Evolutionary conservation across 1,284 basidiomycete species (phyloP).

Genomic region (Singerocomus inundabilis): DNA sequence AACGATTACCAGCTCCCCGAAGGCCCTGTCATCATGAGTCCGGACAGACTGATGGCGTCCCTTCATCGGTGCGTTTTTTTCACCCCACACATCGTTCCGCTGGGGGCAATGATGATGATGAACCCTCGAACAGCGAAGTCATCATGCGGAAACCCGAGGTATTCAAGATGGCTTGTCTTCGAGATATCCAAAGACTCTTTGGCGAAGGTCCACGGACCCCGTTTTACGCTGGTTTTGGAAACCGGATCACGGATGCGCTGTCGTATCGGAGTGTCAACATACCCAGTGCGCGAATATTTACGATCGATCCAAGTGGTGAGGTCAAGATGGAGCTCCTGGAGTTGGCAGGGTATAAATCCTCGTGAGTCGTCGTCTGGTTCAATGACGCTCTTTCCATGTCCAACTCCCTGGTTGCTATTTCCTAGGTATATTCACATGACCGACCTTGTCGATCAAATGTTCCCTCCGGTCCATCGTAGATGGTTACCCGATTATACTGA

Average conservation of each 20-base stretch:
- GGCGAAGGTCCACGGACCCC: slow-evolving; percentile 70
- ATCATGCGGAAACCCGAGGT: slow-evolving; percentile 98
- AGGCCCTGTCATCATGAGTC: slow-evolving; percentile 99
- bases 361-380: slow-evolving; percentile 48
- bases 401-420: neutral
- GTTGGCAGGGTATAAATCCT: slow-evolving; percentile 94
- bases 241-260: slow-evolving; percentile 96
- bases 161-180: slow-evolving; percentile 99
- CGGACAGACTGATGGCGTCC: slow-evolving; percentile 92
- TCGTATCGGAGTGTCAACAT: slow-evolving; percentile 96
- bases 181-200: slow-evolving; percentile 94
- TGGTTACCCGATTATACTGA: slow-evolving; percentile 92
- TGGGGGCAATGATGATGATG: neutral
- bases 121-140: slow-evolving; percentile 67
- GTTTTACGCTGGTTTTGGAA: slow-evolving; percentile 98
- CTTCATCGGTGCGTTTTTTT: slow-evolving; percentile 74
- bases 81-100: neutral
- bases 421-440: slow-evolving; percentile 92
- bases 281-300: slow-evolving; percentile 94
- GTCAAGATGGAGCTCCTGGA: slow-evolving; percentile 98
- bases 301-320: slow-evolving; percentile 93
- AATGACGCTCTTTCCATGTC: neutral
- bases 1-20: slow-evolving; percentile 95
- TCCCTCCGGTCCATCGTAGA: slow-evolving; percentile 91
- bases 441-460: slow-evolving; percentile 98